Evolutionary conservation across 2,329 filamentous ascomycete genomes (phyloP), one percentile per base, ranked within the genome.

Genomic region (Fusarium heterosporum): DNA sequence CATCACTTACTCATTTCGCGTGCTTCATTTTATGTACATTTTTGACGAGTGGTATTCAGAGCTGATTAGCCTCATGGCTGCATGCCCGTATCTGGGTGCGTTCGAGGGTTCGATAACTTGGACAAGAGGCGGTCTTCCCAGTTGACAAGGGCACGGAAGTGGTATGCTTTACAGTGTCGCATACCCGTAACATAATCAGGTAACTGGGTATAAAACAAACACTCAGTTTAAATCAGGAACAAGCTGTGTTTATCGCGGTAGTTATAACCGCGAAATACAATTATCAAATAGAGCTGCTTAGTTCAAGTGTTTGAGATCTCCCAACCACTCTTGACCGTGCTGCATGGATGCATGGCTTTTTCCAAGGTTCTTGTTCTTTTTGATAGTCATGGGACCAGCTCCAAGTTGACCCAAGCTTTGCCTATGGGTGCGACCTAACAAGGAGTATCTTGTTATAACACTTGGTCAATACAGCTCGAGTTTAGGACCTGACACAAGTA

Each of bases 321-420:
- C 28, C 10, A 54, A 51, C 55, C 36, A 38, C 36, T 40, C 43
- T 63, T 59, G 30, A 71, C 46, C 60, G 34, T 57, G 40, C 54
- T 42, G 43, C 49, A 61, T 61, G 53, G 55, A 49, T 55, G 48
- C 51, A 45, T 40, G 39, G 49, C 34, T 41, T 46, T 17, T 63
- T 60, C 55, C 61, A 64, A 61, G 68, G 59, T 57, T 66, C 53
- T 68, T 55, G 4, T 54, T 67, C 60, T 66, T 71, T 70, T 72
- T 61, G 40, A 38, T 46, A 64, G 66, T 71, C 69, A 71, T 71
- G 66, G 66, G 69, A 68, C 58, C 60, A 62, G 57, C 52, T 50
- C 54, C 53, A 55, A 48, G 42, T 47, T 72, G 66, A 63, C 58
- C 68, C 60, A 66, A 71, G 67, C 67, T 70, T 63, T 56, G 55